Evolutionary conservation across 2,329 filamentous ascomycete species (phyloP), one percentile per base, ranked within the genome.

Genomic region (Fusarium chlamydosporum): DNA sequence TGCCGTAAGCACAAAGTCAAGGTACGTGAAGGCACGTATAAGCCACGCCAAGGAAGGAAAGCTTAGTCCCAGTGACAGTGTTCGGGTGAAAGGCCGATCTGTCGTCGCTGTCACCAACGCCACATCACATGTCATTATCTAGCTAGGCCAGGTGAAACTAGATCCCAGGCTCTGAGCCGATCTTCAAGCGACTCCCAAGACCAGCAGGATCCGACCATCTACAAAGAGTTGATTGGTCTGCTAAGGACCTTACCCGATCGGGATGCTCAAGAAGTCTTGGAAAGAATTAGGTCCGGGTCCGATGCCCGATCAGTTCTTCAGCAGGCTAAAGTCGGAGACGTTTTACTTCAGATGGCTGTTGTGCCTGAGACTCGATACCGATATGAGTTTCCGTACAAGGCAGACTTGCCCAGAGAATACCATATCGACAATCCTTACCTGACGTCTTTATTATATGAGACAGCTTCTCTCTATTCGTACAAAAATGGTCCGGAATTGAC

Each of bases 381-480:
- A 40, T 82, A 80, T 41, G 76, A 79, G 43, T 81, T 83, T 35
- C 81, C 80, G 0, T 81, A 80, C 43, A 40, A 50, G 6, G 16
- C 64, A 1, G 50, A 70, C 7, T 75, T 77, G 71, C 75, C 72
- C 0, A 48, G 35, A 6, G 43, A 45, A 4, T 51, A 52, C 16
- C 27, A 58, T 18, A 16, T 40, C 2, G 34, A 74, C 26, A 79
- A 74, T 18, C 71, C 72, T 0, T 78, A 79, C 31, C 46, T 77
- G 0, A 29, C 65, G 0, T 75, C 76, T 6, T 12, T 74, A 5
- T 12, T 79, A 3, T 77, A 75, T 27, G 74, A 79, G 42, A 45
- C 56, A 6, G 41, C 70, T 1, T 71, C 67, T 1, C 26, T 71
- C 1, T 62, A 70, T 33, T 38, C 65, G 7, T 11, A 26, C 1